Base-by-base conservation (phyloP, 176 grass and related monocot species). In the Elaeis guineensis region DNA sequence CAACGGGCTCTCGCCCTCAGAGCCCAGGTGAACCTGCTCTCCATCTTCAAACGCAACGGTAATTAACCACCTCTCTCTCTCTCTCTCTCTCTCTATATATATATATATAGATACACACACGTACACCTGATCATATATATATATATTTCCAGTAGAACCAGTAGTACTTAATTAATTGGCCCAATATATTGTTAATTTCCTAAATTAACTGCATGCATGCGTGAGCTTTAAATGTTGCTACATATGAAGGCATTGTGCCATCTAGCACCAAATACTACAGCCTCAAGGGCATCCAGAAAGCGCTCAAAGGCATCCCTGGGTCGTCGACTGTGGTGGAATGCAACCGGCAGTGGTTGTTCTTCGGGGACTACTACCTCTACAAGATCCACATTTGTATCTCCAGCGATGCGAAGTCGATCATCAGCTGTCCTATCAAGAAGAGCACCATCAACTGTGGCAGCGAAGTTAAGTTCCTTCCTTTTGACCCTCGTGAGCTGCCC, bases 341-440 rank as follows among this genome's bases (percentile, higher is more conserved):
- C 57, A 70, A 20, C 14, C 28, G 30, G 28, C 70, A n/a, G 1
- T 7, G 0, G 9, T 17, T 15, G 2, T 1, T 16, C 17, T 32
- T 8, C 30, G 1, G 61, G 3, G 12, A 21, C 6, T 12, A 63
- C 19, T 0, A 49, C 11, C 35, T 63, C 19, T 29, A 49, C 67
- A 70, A 56, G 62, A 63, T 70, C 67, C 35, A 30, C 18, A 14
- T 63, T 18, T 78, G 75, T 16, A 17, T 78, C 21, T 78, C 75
- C 7, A 7, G 25, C 9, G 17, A 78, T 16, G 66, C 50, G 5
- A 50, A 49, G 30, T 63, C 4, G 54, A 25, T 78, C 20, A 78
- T 78, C 58, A 28, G 4, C 17, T 78, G 75, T 25, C 75, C 75
- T 5, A 58, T 35, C 57, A 64, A 51, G 50, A 69, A 26, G 50